Base-by-base conservation (phyloP, 2,329 filamentous ascomycete species). In the Clonostachys rhizophaga region DNA sequence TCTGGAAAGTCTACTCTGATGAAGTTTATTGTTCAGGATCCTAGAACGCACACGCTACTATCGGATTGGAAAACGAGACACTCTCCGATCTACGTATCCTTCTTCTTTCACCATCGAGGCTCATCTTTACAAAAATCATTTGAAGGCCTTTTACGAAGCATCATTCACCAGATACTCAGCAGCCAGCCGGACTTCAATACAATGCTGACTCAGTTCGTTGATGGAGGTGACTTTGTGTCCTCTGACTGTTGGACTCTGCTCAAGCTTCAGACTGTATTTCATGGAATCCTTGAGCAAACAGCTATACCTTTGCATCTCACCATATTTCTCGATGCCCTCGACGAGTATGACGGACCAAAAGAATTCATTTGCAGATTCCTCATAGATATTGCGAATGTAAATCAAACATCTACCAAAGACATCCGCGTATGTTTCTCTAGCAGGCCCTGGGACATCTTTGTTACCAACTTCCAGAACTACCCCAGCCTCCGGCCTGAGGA, bases 1-100 rank as follows among this genome's bases (percentile, higher is more conserved):
- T 57, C 54, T 5, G 70, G 70, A 6, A 73, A 72, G 51, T 70
- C 66, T 4, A 70, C 68, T 5, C 54, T 70, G 12, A 68, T 69
- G 59, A 67, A 63, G 18, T 58, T 61, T 34, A 39, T 39, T 17
- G 35, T 24, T 24, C 24, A 33, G 8, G 20, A 45, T 30, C 16
- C 33, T 9, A 24, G 39, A 24, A 40, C 35, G 12, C n/a, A 24
- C 5, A 17, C n/a, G 8, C 17, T 17, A 12, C 17, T 18, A 24
- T n/a, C n/a, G 13, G 17, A 45, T 39, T 39, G 36, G 36, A 39
- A 17, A 39, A 14, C 36, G 14, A 7, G 36, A 39, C 36, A 39
- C 14, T 30, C 24, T 30, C 24, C 24, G 24, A 16, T 45, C 3
- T 14, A 40, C n/a, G 12, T 45, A n/a, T 45, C 33, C 2, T 36